Percentiles rank a stretch among this genome's conserved stretches.
Evolutionary conservation across 2,329 filamentous ascomycete species (phyloP).

Genomic region (Colletotrichum sidae): DNA sequence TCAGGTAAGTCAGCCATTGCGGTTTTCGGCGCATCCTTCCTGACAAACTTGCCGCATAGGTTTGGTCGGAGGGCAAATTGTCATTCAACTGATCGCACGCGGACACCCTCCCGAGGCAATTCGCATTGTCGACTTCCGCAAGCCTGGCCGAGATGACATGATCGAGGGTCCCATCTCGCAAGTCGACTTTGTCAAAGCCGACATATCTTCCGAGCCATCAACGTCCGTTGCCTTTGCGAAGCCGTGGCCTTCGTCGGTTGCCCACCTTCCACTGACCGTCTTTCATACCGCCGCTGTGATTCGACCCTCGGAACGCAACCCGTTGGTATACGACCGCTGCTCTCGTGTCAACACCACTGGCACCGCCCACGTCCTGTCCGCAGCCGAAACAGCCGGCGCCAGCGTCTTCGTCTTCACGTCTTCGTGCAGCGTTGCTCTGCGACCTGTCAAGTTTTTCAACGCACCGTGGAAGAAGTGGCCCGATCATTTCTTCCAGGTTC

Average conservation of each 20-base stretch:
- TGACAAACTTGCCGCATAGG: conserved; percentile 47
- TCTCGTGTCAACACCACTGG: conserved; percentile 63
- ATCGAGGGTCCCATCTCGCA: conserved; percentile 45
- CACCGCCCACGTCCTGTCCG: conserved; percentile 60
- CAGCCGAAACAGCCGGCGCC: conserved; percentile 58
- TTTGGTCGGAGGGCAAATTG: conserved; percentile 66
- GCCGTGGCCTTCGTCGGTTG: conserved; percentile 57
- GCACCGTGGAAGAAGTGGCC: conserved; percentile 56
- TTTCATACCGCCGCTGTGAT: conserved; percentile 69
- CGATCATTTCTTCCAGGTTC: conserved; percentile 55
- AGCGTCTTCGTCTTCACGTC: conserved; percentile 65
- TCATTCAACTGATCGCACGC: conserved; percentile 63
- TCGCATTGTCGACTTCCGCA: conserved; percentile 64
- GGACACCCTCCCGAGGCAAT: conserved; percentile 63
- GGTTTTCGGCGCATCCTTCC: neutral
- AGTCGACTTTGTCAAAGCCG: conserved; percentile 58
- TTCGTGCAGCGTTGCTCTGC: conserved; percentile 56
- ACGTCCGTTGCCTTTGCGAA: conserved; percentile 58
- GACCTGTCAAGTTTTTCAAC: conserved; percentile 55
- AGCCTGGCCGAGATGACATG: conserved; percentile 57
- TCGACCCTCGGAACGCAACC: conserved; percentile 60
- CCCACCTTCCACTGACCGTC: conserved; percentile 62
- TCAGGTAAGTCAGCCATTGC: conserved; percentile 51
- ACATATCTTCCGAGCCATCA: conserved; percentile 60
- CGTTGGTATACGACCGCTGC: conserved; percentile 56